Percentiles rank a stretch among this genome's conserved stretches.
Evolutionary conservation across 2,329 filamentous ascomycete genomes (phyloP).

Genomic region (Saccharata proteae): DNA sequence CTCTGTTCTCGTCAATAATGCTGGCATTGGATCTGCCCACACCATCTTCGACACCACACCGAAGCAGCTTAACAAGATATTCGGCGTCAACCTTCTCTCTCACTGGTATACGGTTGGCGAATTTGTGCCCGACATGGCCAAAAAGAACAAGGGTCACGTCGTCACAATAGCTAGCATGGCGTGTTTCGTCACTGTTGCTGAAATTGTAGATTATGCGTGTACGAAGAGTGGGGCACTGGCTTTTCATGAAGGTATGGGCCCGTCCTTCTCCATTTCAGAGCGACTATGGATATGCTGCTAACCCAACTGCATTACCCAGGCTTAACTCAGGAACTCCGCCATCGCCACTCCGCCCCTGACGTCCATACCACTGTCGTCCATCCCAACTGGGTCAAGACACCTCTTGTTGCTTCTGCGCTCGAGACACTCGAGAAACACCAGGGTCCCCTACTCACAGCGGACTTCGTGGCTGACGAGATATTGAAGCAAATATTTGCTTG

Average conservation of each 20-base stretch:
- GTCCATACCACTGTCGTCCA: slow-evolving; percentile 32
- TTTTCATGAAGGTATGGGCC: slow-evolving; percentile 38
- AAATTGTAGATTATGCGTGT: slow-evolving; percentile 41
- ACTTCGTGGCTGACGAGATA: slow-evolving; percentile 28
- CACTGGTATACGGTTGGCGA: slow-evolving; percentile 23
- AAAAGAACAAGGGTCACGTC: slow-evolving; percentile 34
- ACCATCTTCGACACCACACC: slow-evolving; percentile 21
- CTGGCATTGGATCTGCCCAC: slow-evolving; percentile 19
- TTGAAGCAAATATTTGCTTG: slow-evolving; percentile 28
- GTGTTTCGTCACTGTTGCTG: slow-evolving; percentile 34
- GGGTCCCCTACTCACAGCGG: slow-evolving; percentile 24
- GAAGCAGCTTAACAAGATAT: slow-evolving; percentile 20
- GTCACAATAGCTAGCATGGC: slow-evolving; percentile 44
- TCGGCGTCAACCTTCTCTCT: slow-evolving; percentile 25
- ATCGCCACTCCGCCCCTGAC: slow-evolving; percentile 25
- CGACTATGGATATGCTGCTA: too few species aligned
- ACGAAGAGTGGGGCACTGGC: slow-evolving; percentile 41
- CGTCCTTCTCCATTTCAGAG: too few species aligned
- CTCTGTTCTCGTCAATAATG: slow-evolving; percentile 25
- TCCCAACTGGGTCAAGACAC: slow-evolving; percentile 30
- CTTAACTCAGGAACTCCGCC: slow-evolving; percentile 28
- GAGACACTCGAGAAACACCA: slow-evolving; percentile 17
- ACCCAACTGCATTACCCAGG: slow-evolving; percentile 25
- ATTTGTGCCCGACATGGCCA: slow-evolving; percentile 25
- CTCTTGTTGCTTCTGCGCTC: slow-evolving; percentile 22